These are phyloP conservation scores for Nemophila menziesii DNA, from an alignment of 257 asterid species.

Conservation along the genomic window DNA sequence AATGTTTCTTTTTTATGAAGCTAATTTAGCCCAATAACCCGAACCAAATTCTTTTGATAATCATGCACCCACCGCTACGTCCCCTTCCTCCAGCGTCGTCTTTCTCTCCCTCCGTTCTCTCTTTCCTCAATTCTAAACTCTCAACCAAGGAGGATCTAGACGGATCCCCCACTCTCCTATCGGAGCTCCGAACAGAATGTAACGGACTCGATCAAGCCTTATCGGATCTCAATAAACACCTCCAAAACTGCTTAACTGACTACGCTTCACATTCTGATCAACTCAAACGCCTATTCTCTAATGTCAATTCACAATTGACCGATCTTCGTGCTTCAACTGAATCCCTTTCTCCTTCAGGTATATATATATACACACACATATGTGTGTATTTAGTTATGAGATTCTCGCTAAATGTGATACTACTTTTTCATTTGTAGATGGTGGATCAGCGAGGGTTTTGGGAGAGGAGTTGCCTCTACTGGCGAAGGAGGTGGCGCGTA, in stretches of 20 bases:
- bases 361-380: no score
- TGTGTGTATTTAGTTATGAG: not conserved
- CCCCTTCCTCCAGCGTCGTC: slow-evolving; percentile 51
- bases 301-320: slow-evolving; percentile 33
- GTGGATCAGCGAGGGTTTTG: slow-evolving; percentile 42
- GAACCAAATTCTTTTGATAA: not conserved
- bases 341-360: slow-evolving; percentile 11
- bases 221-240: slow-evolving; percentile 38
- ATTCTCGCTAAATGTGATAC: no score
- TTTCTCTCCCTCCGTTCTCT: slow-evolving; percentile 42
- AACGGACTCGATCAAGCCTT: slow-evolving; percentile 44
- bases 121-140: slow-evolving; percentile 58
- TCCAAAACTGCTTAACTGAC: slow-evolving; percentile 30
- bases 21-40: no score
- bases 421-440: slow-evolving; percentile 25
- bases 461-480: slow-evolving; percentile 77
- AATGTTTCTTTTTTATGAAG: no score
- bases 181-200: slow-evolving; percentile 58
- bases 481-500: slow-evolving; percentile 96
- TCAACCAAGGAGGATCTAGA: slow-evolving; percentile 47
- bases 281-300: slow-evolving; percentile 31
- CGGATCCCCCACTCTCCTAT: slow-evolving; percentile 44
- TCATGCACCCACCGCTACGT: slow-evolving; percentile 23
- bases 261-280: slow-evolving; percentile 48
- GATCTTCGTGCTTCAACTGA: slow-evolving; percentile 42